Conservation (phyloP, 495 filamentous ascomycete species). For the Darksidea phi region DNA sequence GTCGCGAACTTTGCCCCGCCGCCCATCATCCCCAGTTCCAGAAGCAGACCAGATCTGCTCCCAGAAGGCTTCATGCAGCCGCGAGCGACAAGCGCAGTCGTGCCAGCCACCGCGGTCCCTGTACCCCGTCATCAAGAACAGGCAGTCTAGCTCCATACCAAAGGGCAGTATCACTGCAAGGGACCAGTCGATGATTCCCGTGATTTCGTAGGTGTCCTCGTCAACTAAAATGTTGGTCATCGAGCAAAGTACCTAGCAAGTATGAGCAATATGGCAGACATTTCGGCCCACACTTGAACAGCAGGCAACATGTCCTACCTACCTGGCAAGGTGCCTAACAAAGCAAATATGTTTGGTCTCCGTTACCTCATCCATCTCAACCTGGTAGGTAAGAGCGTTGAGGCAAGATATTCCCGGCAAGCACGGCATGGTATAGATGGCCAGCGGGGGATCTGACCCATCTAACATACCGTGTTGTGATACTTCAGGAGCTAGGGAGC, state of each 20-base stretch:
- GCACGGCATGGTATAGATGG: slow-evolving; percentile 40
- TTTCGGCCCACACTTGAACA: slow-evolving; percentile 13
- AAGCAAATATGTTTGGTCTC: slow-evolving; percentile 34
- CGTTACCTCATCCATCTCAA: slow-evolving; percentile 35
- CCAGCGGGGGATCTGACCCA: slow-evolving; percentile 38
- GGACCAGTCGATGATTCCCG: slow-evolving; percentile 45
- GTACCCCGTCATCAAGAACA: slow-evolving; percentile 37
- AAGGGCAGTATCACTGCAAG: slow-evolving; percentile 39
- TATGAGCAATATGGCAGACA: slow-evolving; percentile 36
- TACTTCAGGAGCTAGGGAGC: slow-evolving; percentile 37
- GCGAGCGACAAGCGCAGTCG: slow-evolving; percentile 22
- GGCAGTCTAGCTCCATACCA: slow-evolving; percentile 40
- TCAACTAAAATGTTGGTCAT: slow-evolving; percentile 40
- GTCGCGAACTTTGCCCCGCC: background rate
- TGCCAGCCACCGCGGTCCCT: slow-evolving; percentile 39
- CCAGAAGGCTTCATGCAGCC: background rate
- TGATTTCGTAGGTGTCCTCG: slow-evolving; percentile 39
- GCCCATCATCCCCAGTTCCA: background rate
- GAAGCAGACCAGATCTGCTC: slow-evolving; percentile 2
- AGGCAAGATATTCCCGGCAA: slow-evolving; percentile 39
- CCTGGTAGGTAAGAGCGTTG: slow-evolving; percentile 33
- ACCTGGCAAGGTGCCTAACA: slow-evolving; percentile 34
- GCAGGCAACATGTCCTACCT: slow-evolving; percentile 8
- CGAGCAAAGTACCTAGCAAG: slow-evolving; percentile 20
- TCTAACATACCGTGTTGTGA: slow-evolving; percentile 36